phyloP scores from a whole-genome alignment of 495 filamentous ascomycete genomes.

The Tuber melanosporum region DNA sequence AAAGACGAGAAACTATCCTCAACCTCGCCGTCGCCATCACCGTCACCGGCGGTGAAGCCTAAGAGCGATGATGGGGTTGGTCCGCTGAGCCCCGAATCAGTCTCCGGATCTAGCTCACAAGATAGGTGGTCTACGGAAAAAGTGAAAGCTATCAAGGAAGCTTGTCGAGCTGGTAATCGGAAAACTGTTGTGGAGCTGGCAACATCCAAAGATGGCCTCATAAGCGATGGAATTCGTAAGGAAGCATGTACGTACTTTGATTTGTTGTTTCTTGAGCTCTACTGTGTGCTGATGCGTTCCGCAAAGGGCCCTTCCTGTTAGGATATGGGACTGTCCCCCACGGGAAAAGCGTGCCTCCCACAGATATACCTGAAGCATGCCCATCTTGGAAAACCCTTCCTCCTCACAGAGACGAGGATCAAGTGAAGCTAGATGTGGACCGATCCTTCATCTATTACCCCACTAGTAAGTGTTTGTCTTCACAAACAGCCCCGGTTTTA shows the following conservation, averaged over 20 bases:
- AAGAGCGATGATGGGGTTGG: neutral
- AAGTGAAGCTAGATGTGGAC: conserved; percentile 80
- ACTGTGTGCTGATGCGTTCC: conserved; percentile 20
- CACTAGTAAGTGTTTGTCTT: conserved; percentile 52
- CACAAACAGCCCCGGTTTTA: conserved; percentile 27
- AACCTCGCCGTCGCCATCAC: neutral
- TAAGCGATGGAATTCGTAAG: conserved; percentile 72
- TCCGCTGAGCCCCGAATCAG: neutral
- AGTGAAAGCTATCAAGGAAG: conserved; percentile 54
- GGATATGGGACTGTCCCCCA: conserved; percentile 28
- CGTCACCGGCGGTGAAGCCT: neutral
- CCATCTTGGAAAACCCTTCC: conserved; percentile 40
- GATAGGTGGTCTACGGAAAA: conserved; percentile 31
- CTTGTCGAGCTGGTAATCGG: conserved; percentile 61
- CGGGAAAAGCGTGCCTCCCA: conserved; percentile 16
- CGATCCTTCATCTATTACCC: conserved; percentile 98
- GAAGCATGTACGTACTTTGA: conserved; percentile 66
- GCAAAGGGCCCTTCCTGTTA: conserved; percentile 37
- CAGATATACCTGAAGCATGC: conserved; percentile 26
- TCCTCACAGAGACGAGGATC: conserved; percentile 39
- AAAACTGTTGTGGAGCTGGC: conserved; percentile 59
- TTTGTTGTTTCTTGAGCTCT: conserved; percentile 12
- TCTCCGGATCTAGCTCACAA: neutral
- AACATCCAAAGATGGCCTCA: conserved; percentile 64
- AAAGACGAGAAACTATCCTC: neutral